Percentiles rank a stretch among this genome's conserved stretches.
Evolutionary conservation across 208 protist genomes (phyloP).

Genomic region (Acanthamoeba triangularis): DNA sequence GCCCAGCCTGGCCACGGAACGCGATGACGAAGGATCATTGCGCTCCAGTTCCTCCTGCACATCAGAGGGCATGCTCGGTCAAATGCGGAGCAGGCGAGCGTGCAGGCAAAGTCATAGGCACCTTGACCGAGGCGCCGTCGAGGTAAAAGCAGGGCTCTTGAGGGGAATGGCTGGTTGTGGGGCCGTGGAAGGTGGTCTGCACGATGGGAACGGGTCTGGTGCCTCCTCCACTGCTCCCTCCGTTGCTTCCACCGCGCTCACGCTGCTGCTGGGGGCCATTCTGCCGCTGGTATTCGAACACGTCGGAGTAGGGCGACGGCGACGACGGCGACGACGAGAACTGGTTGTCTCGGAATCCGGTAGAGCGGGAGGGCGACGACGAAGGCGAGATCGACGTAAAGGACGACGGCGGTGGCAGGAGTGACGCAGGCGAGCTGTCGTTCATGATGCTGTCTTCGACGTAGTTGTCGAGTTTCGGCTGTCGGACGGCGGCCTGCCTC

Average conservation of each 20-base stretch:
- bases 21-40: background rate
- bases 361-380: background rate
- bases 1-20: background rate
- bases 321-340: too few relatives aligned
- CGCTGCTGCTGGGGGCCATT: background rate
- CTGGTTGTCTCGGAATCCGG: background rate
- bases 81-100: background rate
- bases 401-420: background rate
- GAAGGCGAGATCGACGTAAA: background rate
- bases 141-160: background rate
- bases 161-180: background rate
- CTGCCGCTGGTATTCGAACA: background rate
- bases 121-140: constrained; percentile 1
- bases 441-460: background rate
- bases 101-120: background rate
- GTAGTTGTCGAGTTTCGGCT: background rate
- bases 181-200: background rate
- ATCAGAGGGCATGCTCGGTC: background rate
- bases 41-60: constrained; percentile 14
- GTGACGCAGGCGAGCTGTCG: background rate
- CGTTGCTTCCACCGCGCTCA: background rate
- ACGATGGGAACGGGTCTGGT: background rate
- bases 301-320: background rate
- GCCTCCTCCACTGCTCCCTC: background rate
- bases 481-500: background rate